Percentiles rank a stretch among this genome's conserved stretches.
These are phyloP conservation scores for Purpureocillium takamizusanense DNA, from an alignment of 2,329 filamentous ascomycete species.

Conservation along the genomic window DNA sequence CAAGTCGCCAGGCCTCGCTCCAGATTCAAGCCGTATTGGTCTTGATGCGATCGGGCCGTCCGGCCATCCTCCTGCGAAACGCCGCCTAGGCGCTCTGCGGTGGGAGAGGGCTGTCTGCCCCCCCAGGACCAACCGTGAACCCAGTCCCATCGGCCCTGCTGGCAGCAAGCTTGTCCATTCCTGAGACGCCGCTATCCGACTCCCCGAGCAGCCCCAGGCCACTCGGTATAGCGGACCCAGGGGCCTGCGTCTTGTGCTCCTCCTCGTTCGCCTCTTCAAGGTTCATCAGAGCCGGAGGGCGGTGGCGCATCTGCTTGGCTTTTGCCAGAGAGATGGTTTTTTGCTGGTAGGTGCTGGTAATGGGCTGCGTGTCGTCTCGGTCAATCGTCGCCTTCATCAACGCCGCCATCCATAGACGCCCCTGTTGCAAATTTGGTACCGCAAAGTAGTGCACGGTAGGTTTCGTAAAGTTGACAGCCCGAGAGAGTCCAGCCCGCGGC, in stretches of 20 bases:
- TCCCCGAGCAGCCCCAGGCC: constrained; percentile 35
- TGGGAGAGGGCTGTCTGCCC: constrained; percentile 12
- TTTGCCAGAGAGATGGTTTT: constrained; percentile 91
- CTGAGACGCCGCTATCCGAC: constrained; percentile 32
- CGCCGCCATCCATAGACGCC: constrained; percentile 94
- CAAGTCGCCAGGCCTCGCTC: too few species aligned
- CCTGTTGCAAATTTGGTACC: constrained; percentile 80
- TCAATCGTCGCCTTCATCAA: constrained; percentile 99
- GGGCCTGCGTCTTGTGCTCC: constrained; percentile 10
- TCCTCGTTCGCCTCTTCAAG: constrained; percentile 35
- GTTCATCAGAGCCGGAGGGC: constrained; percentile 82
- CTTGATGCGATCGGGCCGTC: neutral
- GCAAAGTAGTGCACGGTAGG: constrained; percentile 97
- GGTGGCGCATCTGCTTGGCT: constrained; percentile 77
- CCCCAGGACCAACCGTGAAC: constrained; percentile 16
- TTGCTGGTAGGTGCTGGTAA: constrained; percentile 91
- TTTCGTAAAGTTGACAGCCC: constrained; percentile 94
- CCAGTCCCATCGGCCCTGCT: constrained; percentile 24
- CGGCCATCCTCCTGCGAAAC: constrained; percentile 8
- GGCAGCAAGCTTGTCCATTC: constrained; percentile 28
- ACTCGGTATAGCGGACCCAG: constrained; percentile 16
- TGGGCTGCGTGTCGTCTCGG: constrained; percentile 68
- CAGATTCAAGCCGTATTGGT: too few species aligned
- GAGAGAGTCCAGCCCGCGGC: constrained; percentile 75
- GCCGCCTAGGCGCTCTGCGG: constrained; percentile 21